These are phyloP conservation scores for Grigorovia humatica DNA, from an alignment of 805 yeast genomes.

Conservation along the genomic window DNA sequence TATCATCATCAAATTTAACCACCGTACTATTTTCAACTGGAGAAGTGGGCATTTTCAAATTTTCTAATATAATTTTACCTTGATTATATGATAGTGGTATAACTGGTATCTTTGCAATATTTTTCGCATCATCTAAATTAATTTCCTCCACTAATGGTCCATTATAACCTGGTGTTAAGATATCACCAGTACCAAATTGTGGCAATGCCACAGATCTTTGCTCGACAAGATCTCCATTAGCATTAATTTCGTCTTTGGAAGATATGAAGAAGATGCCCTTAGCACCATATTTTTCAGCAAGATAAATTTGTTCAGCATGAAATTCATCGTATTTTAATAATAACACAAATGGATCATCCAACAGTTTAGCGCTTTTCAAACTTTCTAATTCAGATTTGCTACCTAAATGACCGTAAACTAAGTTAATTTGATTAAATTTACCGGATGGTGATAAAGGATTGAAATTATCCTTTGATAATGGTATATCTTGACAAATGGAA, in stretches of 20 bases:
- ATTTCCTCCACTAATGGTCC: constrained; percentile 35
- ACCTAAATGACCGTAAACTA: constrained; percentile 64
- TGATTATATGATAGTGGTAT: constrained; percentile 72
- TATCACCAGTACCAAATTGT: constrained; percentile 63
- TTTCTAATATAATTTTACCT: constrained; percentile 34
- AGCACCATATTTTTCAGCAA: constrained; percentile 50
- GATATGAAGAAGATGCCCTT: constrained; percentile 60
- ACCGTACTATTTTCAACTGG: constrained; percentile 19
- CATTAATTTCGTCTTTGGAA: constrained; percentile 8
- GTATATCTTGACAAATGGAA: constrained; percentile 8
- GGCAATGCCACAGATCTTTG: constrained; percentile 44
- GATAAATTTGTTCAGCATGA: constrained; percentile 40
- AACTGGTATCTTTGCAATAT: constrained; percentile 63
- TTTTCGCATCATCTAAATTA: constrained; percentile 36
- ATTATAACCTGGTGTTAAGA: constrained; percentile 65
- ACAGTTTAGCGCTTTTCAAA: constrained; percentile 31
- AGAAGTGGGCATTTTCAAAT: not conserved
- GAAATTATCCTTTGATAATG: constrained; percentile 36
- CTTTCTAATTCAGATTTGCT: constrained; percentile 39
- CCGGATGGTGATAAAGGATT: constrained; percentile 62
- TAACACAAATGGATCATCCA: constrained; percentile 41
- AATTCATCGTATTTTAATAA: constrained; percentile 49
- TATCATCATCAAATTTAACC: constrained; percentile 14
- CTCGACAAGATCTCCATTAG: constrained; percentile 29
- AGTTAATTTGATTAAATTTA: constrained; percentile 36